These are phyloP conservation scores for Ustilago curta DNA, from an alignment of 1,284 basidiomycete species.

Conservation along the genomic window DNA sequence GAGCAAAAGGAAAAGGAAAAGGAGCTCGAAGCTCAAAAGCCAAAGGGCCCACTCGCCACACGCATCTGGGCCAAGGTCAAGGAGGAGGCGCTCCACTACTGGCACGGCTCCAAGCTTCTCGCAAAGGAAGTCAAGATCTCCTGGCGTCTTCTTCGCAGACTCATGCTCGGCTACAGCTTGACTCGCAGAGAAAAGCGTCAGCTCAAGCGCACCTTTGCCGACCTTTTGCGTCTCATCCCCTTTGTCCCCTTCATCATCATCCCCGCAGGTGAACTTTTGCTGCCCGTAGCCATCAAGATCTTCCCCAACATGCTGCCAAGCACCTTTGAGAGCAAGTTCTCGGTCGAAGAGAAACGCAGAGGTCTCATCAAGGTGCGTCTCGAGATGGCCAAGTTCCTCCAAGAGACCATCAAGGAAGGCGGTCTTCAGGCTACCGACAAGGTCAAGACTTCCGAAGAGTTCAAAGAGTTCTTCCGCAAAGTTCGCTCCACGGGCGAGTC, in stretches of 20 bases:
- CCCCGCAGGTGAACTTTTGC: constrained; percentile 97
- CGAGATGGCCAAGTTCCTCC: constrained; percentile 99
- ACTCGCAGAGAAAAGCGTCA: constrained; percentile 94
- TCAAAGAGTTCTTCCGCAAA: constrained; percentile 99
- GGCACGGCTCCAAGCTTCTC: constrained; percentile 93
- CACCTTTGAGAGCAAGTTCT: constrained; percentile 96
- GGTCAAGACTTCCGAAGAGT: constrained; percentile 92
- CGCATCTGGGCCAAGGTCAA: constrained; percentile 88
- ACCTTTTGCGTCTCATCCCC: constrained; percentile 90
- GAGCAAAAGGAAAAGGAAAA: constrained; percentile 51
- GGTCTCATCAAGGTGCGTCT: constrained; percentile 93
- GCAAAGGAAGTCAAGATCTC: constrained; percentile 95
- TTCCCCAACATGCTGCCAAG: constrained; percentile 99
- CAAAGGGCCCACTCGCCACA: constrained; percentile 39
- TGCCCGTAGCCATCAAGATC: constrained; percentile 94
- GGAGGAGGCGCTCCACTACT: constrained; percentile 95
- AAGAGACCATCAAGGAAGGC: constrained; percentile 94
- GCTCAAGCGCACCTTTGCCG: constrained; percentile 91
- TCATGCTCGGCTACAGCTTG: constrained; percentile 88
- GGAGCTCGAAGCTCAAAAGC: constrained; percentile 45
- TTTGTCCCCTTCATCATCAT: constrained; percentile 95
- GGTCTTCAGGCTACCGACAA: constrained; percentile 84
- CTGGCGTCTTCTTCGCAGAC: constrained; percentile 86
- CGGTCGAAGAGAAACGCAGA: constrained; percentile 88
- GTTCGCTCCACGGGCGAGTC: constrained; percentile 94